Conservation (phyloP, 345 rosid species). For the Eutrema heterophyllum region DNA sequence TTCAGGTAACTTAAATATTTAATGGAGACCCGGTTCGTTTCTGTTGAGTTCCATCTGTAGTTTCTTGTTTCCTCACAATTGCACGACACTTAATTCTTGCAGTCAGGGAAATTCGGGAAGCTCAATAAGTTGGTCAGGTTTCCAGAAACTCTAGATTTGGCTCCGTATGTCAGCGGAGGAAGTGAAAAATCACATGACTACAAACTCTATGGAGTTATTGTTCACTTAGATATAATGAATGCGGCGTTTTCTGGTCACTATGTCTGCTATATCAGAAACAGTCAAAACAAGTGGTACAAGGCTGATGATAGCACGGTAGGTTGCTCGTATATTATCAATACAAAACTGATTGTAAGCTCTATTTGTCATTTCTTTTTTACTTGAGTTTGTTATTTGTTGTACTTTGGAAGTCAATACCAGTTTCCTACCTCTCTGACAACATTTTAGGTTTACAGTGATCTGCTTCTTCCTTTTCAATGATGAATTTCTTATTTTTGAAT, state of each 20-base stretch:
- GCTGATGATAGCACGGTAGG: slow-evolving; percentile 87
- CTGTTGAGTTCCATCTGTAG: background rate
- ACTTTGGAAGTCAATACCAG: background rate
- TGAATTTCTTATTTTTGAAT: background rate
- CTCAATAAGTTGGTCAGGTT: slow-evolving; percentile 74
- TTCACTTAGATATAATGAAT: slow-evolving; percentile 92
- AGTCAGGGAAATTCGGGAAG: slow-evolving; percentile 97
- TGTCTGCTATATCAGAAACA: slow-evolving; percentile 77
- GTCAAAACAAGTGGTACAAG: slow-evolving; percentile 88
- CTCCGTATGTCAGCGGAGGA: slow-evolving; percentile 85
- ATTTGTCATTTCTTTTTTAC: background rate
- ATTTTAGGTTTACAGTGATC: background rate
- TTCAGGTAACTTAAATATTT: slow-evolving; percentile 36
- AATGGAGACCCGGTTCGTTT: background rate
- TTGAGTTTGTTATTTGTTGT: background rate
- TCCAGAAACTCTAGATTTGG: slow-evolving; percentile 82
- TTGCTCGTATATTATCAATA: slow-evolving; percentile 10
- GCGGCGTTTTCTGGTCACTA: slow-evolving; percentile 95
- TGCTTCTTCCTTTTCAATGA: background rate
- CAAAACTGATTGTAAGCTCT: background rate
- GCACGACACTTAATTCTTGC: slow-evolving; percentile 25
- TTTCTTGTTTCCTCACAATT: slow-evolving; percentile 25
- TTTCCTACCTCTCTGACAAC: background rate
- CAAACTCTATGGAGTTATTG: slow-evolving; percentile 90
- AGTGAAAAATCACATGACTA: slow-evolving; percentile 78